These are phyloP conservation scores for Salvia sclarea DNA, from an alignment of 305 asterid species.

Conservation along the genomic window DNA sequence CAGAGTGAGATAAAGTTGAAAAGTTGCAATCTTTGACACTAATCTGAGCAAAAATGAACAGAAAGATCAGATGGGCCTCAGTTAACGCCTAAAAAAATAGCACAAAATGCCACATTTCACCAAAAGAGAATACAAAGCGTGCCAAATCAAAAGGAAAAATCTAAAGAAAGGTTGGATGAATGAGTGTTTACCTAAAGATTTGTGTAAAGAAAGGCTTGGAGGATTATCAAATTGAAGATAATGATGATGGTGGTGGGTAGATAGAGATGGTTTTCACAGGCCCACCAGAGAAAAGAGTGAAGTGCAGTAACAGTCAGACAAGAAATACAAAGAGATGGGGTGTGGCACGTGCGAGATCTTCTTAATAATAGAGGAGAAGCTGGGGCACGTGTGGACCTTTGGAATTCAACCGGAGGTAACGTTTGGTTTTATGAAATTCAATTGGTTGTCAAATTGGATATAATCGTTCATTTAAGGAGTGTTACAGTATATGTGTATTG, in stretches of 20 bases:
- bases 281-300: slow-evolving; percentile 48
- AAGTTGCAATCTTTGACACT: slow-evolving; percentile 50
- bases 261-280: slow-evolving; percentile 45
- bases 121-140: slow-evolving; percentile 22
- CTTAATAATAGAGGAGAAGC: slow-evolving; percentile 44
- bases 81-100: slow-evolving; percentile 28
- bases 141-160: slow-evolving; percentile 11
- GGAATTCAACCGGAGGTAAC: neutral
- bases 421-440: neutral
- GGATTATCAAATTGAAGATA: slow-evolving; percentile 40
- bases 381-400: slow-evolving; percentile 50
- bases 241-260: slow-evolving; percentile 42
- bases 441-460: neutral
- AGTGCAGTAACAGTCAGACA: slow-evolving; percentile 37
- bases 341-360: slow-evolving; percentile 52
- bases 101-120: slow-evolving; percentile 22
- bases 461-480: neutral
- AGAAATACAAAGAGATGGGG: slow-evolving; percentile 35
- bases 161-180: slow-evolving; percentile 18
- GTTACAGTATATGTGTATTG: too few relatives aligned
- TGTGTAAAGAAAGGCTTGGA: slow-evolving; percentile 25
- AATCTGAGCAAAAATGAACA: slow-evolving; percentile 27
- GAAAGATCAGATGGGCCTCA: slow-evolving; percentile 29
- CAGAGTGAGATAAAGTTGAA: slow-evolving; percentile 42
- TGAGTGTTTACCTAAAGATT: slow-evolving; percentile 35